Evolutionary conservation across 768 basidiomycete genomes (phyloP), one percentile per base, ranked within the genome.

Genomic region (Auricularia auricula-judae): DNA sequence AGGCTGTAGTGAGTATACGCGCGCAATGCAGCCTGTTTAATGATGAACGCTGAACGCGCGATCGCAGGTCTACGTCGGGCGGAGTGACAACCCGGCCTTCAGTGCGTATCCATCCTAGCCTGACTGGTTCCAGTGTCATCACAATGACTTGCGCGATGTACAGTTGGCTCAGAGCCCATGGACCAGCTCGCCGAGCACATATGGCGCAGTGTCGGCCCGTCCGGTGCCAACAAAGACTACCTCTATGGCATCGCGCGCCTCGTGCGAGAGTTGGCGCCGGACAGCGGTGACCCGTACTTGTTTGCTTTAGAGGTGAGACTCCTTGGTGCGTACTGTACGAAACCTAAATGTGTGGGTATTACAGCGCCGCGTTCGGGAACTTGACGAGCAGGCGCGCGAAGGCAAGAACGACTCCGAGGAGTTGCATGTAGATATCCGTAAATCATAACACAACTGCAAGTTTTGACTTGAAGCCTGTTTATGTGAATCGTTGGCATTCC

Each of bases 221-320:
- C 94, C 0, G 95, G 95, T 0, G 82, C 78, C 2, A 98, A 98
- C 78, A 95, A 93, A 79, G 93, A 97, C 42, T 98, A 98, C 70
- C 77, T 97, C 2, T 96, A 87, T 71, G 79, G 83, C 11, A 84
- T 98, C 1, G 86, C 85, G 0, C 79, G 83, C 18, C 83, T 90
- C 0, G 82, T 98, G 0, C 80, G 86, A n/a, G 74, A 82, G 12
- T 82, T 98, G 2, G 86, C 88, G 0, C 88, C 89, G 0, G 79
- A 84, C 36, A 89, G 89, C 1, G 76, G 82, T 64, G 92, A 94
- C 68, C 85, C 86, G 0, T 87, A 94, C 77, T 73, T 94, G 12
- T 86, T 80, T 65, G 84, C 87, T 2, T 80, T 94, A 0, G 92
- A 93, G 81, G 89, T 87, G 65, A 29, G 29, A 51, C 80, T 63